Conservation (phyloP, 1,139 yeast genomes). For the Meyerozyma guilliermondii region DNA sequence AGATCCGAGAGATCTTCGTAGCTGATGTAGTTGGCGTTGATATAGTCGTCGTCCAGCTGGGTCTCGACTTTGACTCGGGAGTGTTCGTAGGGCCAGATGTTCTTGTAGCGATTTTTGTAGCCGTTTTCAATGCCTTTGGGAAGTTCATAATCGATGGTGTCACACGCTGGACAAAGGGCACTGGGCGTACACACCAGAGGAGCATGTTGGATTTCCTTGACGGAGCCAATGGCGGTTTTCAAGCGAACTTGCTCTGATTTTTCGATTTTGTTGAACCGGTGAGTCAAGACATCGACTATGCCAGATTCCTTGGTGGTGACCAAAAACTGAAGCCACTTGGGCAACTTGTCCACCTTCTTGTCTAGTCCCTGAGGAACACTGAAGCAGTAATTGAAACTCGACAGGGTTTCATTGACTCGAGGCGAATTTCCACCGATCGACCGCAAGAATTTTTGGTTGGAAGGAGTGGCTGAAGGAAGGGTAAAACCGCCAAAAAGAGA, state of each 20-base stretch:
- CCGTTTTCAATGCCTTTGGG: constrained; percentile 14
- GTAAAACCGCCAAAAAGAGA: constrained; percentile 8
- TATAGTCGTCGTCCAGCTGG: constrained; percentile 10
- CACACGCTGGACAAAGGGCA: constrained; percentile 41
- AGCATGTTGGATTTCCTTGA: constrained; percentile 11
- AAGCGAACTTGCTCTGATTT: constrained; percentile 45
- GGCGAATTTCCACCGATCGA: constrained; percentile 9
- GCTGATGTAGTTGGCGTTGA: constrained; percentile 13
- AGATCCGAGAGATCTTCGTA: constrained; percentile 5
- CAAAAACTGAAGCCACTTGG: constrained; percentile 44
- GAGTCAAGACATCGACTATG: constrained; percentile 28
- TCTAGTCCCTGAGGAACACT: constrained; percentile 29
- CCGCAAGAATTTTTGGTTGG: constrained; percentile 10
- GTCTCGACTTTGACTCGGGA: constrained; percentile 11
- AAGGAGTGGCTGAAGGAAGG: constrained; percentile 12
- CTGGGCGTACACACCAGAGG: constrained; percentile 39
- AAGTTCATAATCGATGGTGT: constrained; percentile 22
- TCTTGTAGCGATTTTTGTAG: constrained; percentile 13
- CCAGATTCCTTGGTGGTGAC: constrained; percentile 17
- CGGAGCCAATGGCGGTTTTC: constrained; percentile 23
- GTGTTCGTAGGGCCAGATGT: constrained; percentile 16
- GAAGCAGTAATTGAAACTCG: constrained; percentile 29
- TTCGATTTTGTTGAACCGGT: constrained; percentile 45
- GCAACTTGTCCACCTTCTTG: constrained; percentile 23
- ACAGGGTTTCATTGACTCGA: not conserved